These are phyloP conservation scores for Claviceps monticola DNA, from an alignment of 2,329 filamentous ascomycete species.

Conservation along the genomic window DNA sequence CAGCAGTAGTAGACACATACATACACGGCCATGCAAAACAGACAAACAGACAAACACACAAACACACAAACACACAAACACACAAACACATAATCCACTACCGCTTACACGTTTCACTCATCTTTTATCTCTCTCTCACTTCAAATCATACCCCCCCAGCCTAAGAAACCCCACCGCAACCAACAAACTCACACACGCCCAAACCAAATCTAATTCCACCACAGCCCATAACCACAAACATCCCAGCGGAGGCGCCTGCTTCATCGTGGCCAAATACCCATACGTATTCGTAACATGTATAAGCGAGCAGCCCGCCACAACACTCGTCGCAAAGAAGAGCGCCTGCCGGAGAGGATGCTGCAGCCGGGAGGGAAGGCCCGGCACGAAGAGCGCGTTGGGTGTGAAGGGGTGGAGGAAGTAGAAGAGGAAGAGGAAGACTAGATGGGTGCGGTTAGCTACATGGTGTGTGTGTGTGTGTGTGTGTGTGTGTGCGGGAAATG, in stretches of 20 bases:
- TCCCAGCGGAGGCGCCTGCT: slow-evolving; percentile 75
- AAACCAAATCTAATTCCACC: slow-evolving; percentile 64
- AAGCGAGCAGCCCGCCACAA: slow-evolving; percentile 59
- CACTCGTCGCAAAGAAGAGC: slow-evolving; percentile 50
- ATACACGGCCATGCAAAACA: too few species aligned
- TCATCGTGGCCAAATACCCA: slow-evolving; percentile 81
- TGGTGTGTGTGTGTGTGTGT: too few species aligned
- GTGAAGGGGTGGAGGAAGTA: slow-evolving; percentile 42
- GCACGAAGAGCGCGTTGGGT: slow-evolving; percentile 34
- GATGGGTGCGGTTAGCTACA: neutral
- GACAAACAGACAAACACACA: too few species aligned
- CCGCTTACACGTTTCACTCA: too few species aligned
- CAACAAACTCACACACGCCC: slow-evolving; percentile 43
- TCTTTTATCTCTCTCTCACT: neutral
- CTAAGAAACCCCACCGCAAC: slow-evolving; percentile 31
- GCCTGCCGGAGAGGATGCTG: slow-evolving; percentile 38
- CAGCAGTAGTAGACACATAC: too few species aligned
- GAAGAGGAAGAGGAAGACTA: slow-evolving; percentile 42
- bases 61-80: too few species aligned
- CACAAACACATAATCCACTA: too few species aligned
- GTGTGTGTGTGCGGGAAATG: too few species aligned
- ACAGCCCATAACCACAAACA: slow-evolving; percentile 91
- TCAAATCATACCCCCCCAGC: slow-evolving; percentile 34
- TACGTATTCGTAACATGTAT: slow-evolving; percentile 68
- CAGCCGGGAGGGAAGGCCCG: slow-evolving; percentile 30